phyloP scores from a whole-genome alignment of 495 filamentous ascomycete species.

The Penicillium robsamsonii region DNA sequence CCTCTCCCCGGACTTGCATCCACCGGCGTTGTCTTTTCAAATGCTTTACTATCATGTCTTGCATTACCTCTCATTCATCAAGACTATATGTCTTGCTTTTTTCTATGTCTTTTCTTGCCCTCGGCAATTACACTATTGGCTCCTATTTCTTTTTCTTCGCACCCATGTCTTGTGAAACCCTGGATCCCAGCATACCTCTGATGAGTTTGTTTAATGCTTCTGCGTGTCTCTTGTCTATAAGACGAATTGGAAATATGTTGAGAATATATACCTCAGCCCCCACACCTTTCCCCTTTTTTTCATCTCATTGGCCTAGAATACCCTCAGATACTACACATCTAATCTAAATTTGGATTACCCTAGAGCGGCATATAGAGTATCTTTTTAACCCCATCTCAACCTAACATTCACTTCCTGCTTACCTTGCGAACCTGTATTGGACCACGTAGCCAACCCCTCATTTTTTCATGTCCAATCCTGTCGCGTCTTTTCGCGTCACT shows the following conservation, averaged over 20 bases:
- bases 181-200: background rate
- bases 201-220: background rate
- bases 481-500: constrained; percentile 16
- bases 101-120: background rate
- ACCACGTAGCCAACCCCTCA: constrained; percentile 1
- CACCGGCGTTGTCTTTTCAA: constrained; percentile 6
- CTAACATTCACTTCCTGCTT: background rate
- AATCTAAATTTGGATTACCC: background rate
- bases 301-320: background rate
- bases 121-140: background rate
- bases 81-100: background rate
- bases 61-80: constrained; percentile 1
- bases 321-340: background rate
- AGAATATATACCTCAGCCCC: background rate
- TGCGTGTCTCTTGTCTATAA: background rate
- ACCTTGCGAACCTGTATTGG: background rate
- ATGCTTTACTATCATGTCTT: background rate
- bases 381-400: background rate
- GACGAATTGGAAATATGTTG: background rate
- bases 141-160: background rate
- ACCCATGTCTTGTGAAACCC: background rate
- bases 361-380: too few species aligned
- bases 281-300: background rate
- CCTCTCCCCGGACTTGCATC: constrained; percentile 1
- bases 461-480: background rate